phyloP scores from a whole-genome alignment of 2,329 filamentous ascomycete species.

The Colletotrichum sansevieriae region DNA sequence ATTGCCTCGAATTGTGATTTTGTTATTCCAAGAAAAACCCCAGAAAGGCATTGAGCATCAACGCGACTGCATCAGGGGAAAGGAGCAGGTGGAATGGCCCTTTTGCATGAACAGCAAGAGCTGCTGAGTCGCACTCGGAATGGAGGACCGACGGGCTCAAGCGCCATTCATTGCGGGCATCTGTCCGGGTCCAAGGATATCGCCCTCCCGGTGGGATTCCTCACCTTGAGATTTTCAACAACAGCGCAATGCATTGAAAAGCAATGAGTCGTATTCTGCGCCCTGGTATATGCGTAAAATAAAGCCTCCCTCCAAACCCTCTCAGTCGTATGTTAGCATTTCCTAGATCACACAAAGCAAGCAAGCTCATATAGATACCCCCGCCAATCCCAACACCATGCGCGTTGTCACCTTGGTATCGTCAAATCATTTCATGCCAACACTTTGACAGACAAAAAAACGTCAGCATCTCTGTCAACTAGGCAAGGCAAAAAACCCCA shows the following conservation, averaged over 20 bases:
- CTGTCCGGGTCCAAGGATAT: too few relatives aligned
- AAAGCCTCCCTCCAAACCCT: not conserved
- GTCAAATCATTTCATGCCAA: slow-evolving; percentile 22
- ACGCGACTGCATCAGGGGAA: too few relatives aligned
- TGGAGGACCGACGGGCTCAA: too few relatives aligned
- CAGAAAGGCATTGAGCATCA: too few relatives aligned
- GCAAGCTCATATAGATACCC: not conserved
- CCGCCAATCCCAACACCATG: not conserved
- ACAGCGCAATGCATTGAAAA: not conserved
- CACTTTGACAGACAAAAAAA: not conserved
- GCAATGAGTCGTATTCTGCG: slow-evolving; percentile 4
- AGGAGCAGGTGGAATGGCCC: too few relatives aligned
- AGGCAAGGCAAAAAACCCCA: not conserved
- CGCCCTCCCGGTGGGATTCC: not conserved
- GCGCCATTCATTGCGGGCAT: too few relatives aligned
- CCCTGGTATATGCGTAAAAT: slow-evolving; percentile 22
- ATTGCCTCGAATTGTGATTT: too few relatives aligned
- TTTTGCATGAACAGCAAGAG: not conserved
- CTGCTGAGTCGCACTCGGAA: too few relatives aligned
- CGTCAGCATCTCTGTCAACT: not conserved
- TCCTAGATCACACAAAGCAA: not conserved
- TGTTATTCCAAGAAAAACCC: too few relatives aligned
- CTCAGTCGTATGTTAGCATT: not conserved
- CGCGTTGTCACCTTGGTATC: not conserved
- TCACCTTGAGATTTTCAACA: not conserved